Percentiles rank a stretch among this genome's conserved stretches.
Conservation (phyloP, 345 rosid genomes). For the Corymbia maculata region DNA sequence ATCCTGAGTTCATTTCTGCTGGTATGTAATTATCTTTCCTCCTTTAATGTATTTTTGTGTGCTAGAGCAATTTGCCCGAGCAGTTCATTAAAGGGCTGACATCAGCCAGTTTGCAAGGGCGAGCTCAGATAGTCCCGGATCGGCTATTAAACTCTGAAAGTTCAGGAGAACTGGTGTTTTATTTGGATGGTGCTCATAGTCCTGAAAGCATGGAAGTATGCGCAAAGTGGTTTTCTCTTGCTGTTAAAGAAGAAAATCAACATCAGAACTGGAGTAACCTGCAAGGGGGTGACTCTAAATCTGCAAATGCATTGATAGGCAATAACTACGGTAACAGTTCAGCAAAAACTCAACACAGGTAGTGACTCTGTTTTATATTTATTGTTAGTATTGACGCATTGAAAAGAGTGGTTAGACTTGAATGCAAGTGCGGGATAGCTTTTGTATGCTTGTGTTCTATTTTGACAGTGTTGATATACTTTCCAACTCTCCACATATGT, state of each 20-base stretch:
- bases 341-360: conserved; percentile 53
- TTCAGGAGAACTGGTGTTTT: conserved; percentile 63
- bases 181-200: conserved; percentile 94
- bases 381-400: neutral
- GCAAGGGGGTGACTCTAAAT: conserved; percentile 17
- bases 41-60: neutral
- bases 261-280: conserved; percentile 15
- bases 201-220: conserved; percentile 95
- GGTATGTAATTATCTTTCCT: neutral
- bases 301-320: conserved; percentile 16
- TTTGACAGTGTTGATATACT: neutral
- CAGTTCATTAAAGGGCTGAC: conserved; percentile 76
- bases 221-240: conserved; percentile 76
- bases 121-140: conserved; percentile 86
- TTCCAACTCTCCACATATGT: neutral
- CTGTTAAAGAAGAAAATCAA: conserved; percentile 39
- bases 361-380: neutral
- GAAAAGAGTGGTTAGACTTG: neutral
- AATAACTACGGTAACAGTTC: conserved; percentile 3
- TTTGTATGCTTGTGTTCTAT: neutral
- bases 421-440: neutral
- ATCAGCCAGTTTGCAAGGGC: conserved; percentile 81
- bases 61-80: conserved; percentile 67
- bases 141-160: conserved; percentile 24
- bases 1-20: neutral